These are phyloP conservation scores for Keithomyces neogunnii DNA, from an alignment of 2,329 filamentous ascomycete genomes.

Conservation along the genomic window DNA sequence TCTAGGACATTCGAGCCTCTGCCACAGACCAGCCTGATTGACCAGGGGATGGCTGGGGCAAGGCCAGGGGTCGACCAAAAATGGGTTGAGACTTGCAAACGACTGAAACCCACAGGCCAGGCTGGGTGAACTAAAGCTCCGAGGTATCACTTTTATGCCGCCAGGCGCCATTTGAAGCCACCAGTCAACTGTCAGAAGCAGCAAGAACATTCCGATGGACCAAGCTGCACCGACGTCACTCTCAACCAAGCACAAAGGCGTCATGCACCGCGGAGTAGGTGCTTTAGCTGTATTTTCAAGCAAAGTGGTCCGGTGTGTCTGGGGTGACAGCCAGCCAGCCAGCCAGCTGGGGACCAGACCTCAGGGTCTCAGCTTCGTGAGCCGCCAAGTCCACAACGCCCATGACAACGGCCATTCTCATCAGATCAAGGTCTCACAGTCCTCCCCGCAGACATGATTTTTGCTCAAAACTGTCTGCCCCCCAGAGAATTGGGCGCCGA, in stretches of 20 bases:
- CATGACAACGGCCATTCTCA: neutral
- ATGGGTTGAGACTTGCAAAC: neutral
- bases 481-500: no score
- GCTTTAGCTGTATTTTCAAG: no score
- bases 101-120: neutral
- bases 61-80: neutral
- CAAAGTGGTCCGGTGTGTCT: neutral
- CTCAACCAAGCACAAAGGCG: neutral
- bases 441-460: no score
- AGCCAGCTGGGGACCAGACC: neutral
- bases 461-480: no score
- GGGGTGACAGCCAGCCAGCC: no score
- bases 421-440: neutral
- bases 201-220: neutral
- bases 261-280: no score
- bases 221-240: neutral
- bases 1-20: conserved; percentile 1
- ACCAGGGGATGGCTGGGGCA: neutral
- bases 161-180: neutral
- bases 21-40: conserved; percentile 3
- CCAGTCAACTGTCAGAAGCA: neutral
- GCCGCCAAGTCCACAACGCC: neutral
- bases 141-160: neutral
- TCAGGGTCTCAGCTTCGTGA: conserved; percentile 1
- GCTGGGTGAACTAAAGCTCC: neutral